Evolutionary conservation across 2,329 filamentous ascomycete species (phyloP).

Genomic region (Diaporthe nobilis): DNA sequence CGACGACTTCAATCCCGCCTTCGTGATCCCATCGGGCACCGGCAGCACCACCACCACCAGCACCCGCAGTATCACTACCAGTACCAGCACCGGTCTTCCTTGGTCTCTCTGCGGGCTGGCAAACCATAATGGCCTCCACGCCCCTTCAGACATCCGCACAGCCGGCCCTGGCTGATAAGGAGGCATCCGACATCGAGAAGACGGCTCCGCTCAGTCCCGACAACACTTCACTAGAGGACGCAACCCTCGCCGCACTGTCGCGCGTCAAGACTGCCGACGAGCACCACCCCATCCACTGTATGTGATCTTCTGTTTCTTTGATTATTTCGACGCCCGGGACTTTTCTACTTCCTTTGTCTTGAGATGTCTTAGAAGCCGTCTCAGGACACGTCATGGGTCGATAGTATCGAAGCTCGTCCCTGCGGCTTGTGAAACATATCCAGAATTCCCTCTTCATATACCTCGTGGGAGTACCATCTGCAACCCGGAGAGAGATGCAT

Average conservation of each 20-base stretch:
- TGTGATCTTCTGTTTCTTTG: not conserved
- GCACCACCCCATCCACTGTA: slow-evolving; percentile 49
- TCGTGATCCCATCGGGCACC: slow-evolving; percentile 11
- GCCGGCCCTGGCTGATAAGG: slow-evolving; percentile 23
- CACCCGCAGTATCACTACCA: not conserved
- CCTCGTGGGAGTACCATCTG: not conserved
- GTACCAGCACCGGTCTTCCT: not conserved
- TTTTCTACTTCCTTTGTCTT: not conserved
- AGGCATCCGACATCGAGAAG: slow-evolving; percentile 38
- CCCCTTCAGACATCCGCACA: slow-evolving; percentile 6
- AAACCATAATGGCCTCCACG: slow-evolving; percentile 1
- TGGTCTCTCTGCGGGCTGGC: not conserved
- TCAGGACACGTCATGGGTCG: not conserved
- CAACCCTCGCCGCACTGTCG: slow-evolving; percentile 47
- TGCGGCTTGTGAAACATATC: not conserved
- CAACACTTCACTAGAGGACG: slow-evolving; percentile 42
- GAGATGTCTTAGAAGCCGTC: not conserved
- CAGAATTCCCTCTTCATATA: too few species aligned
- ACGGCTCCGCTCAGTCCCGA: slow-evolving; percentile 26
- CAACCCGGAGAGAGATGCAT: not conserved
- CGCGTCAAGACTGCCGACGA: slow-evolving; percentile 46
- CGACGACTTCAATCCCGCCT: slow-evolving; percentile 25
- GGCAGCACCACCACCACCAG: not conserved
- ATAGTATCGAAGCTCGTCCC: not conserved
- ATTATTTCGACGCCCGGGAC: not conserved